A percentile compares a stretch with the other conserved stretches of the same genome.
Evolutionary conservation across 1,139 yeast genomes (phyloP).

Genomic region (Geotrichum klebahnii): DNA sequence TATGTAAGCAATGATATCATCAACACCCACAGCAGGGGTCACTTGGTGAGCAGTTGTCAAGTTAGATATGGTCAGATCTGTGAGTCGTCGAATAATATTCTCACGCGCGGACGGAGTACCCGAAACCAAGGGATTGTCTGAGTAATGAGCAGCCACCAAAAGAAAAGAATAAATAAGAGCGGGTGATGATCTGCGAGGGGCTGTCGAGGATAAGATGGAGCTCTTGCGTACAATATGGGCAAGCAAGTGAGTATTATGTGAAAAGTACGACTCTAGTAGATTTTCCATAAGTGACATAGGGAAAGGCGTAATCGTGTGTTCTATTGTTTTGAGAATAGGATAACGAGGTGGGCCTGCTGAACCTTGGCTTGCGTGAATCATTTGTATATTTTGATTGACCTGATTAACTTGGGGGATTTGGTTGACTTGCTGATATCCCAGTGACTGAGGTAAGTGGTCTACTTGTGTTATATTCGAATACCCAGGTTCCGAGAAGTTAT

Average conservation of each 20-base stretch:
- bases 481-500: conserved; percentile 7
- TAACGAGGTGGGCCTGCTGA: conserved; percentile 23
- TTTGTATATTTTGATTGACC: background rate
- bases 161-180: conserved; percentile 39
- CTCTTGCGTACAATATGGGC: conserved; percentile 27
- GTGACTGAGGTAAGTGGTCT: background rate
- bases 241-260: conserved; percentile 28
- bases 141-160: conserved; percentile 40
- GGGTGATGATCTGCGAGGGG: conserved; percentile 37
- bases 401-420: background rate
- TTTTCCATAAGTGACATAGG: conserved; percentile 17
- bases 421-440: background rate
- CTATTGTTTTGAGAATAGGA: conserved; percentile 34
- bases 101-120: conserved; percentile 30
- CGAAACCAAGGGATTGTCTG: conserved; percentile 39
- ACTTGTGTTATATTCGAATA: too few relatives aligned
- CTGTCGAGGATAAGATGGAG: conserved; percentile 25
- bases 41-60: conserved; percentile 29
- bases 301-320: conserved; percentile 13
- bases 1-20: conserved; percentile 41
- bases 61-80: conserved; percentile 32
- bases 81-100: conserved; percentile 13
- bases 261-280: conserved; percentile 26
- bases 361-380: background rate
- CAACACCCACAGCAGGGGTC: conserved; percentile 30